Percentiles rank a stretch among this genome's conserved stretches.
Evolutionary conservation across 2,329 filamentous ascomycete genomes (phyloP).

Genomic region (Alternaria hordeiaustralica): DNA sequence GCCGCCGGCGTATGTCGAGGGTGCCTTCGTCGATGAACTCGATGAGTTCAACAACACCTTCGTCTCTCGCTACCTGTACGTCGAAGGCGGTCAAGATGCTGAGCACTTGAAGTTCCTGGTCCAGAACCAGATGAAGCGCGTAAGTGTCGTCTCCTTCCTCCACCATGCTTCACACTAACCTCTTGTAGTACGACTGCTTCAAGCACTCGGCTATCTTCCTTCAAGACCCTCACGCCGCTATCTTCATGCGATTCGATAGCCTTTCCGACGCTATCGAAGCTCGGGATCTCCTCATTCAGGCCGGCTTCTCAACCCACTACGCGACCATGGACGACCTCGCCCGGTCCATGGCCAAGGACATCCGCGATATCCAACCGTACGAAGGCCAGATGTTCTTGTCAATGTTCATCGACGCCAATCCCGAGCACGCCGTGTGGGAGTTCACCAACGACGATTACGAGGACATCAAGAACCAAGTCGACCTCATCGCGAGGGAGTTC

Average conservation of each 20-base stretch:
- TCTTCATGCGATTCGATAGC: slow-evolving; percentile 44
- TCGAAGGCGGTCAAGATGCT: slow-evolving; percentile 30
- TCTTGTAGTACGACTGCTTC: slow-evolving; percentile 36
- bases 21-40: slow-evolving; percentile 38
- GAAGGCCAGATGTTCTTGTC: slow-evolving; percentile 42
- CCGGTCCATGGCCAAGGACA: slow-evolving; percentile 34
- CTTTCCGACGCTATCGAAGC: slow-evolving; percentile 43
- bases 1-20: slow-evolving; percentile 17
- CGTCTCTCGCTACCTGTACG: slow-evolving; percentile 35
- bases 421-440: slow-evolving; percentile 14
- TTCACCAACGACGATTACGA: slow-evolving; percentile 23
- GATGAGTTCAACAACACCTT: slow-evolving; percentile 21
- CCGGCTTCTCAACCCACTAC: slow-evolving; percentile 28
- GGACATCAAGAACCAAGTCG: slow-evolving; percentile 18
- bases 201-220: slow-evolving; percentile 30
- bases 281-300: slow-evolving; percentile 29
- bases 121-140: slow-evolving; percentile 39
- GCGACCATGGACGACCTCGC: slow-evolving; percentile 33
- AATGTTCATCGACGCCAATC: slow-evolving; percentile 24
- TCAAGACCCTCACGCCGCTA: neutral
- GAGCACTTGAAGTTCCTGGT: slow-evolving; percentile 34
- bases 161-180: slow-evolving; percentile 22
- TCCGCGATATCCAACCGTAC: slow-evolving; percentile 29
- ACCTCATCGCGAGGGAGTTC: slow-evolving; percentile 22
- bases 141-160: slow-evolving; percentile 17